Conservation (phyloP, 495 filamentous ascomycete genomes). For the Penicillium samsonianum region DNA sequence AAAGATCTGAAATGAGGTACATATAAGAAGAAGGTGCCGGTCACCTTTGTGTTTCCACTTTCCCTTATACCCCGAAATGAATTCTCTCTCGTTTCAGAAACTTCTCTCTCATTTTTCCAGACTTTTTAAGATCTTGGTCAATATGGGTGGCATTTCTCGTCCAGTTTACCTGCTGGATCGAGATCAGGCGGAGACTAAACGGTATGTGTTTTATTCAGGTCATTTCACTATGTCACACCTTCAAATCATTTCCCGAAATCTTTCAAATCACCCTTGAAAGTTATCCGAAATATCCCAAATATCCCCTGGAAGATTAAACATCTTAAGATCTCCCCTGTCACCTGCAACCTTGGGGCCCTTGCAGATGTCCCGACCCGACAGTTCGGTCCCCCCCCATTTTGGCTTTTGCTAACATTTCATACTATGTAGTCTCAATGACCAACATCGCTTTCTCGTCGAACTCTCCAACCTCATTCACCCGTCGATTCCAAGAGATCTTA, state of each 20-base stretch:
- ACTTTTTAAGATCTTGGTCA: neutral
- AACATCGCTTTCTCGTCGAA: slow-evolving; percentile 28
- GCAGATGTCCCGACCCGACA: neutral
- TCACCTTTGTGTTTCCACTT: neutral
- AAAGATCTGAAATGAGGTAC: too few relatives aligned
- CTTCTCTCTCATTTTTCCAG: neutral
- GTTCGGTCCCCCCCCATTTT: neutral
- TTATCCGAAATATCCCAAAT: neutral
- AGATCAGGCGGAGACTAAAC: slow-evolving; percentile 20
- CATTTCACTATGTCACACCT: too few relatives aligned
- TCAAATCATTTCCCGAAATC: neutral
- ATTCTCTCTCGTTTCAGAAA: neutral
- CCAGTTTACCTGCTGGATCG: slow-evolving; percentile 23
- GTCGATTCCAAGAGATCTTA: slow-evolving; percentile 29
- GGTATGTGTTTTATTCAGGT: slow-evolving; percentile 11
- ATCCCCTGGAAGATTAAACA: neutral
- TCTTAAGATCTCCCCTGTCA: neutral
- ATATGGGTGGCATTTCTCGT: slow-evolving; percentile 8
- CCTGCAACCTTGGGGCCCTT: too few relatives aligned
- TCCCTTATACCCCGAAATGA: too few relatives aligned
- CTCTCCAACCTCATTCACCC: slow-evolving; percentile 31
- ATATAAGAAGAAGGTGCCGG: neutral
- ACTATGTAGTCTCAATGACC: slow-evolving; percentile 33
- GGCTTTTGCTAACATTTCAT: neutral
- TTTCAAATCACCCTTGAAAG: neutral